Conservation (phyloP, 2,329 filamentous ascomycete genomes). For the Oidium heveae region DNA sequence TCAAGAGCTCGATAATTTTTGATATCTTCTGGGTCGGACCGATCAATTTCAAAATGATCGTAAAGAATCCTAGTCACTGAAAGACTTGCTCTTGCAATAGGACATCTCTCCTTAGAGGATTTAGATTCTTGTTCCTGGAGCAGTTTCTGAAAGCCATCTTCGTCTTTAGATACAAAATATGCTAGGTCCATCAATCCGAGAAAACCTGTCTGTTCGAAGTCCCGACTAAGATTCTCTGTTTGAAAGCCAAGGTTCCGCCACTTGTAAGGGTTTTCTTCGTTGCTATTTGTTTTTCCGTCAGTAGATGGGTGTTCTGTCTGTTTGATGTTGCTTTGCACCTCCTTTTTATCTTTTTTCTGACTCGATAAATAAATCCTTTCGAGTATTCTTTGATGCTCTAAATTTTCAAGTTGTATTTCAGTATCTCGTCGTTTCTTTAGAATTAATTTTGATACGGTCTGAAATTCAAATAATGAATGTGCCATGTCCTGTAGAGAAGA, state of each 20-base stretch:
- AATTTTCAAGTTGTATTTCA: constrained; percentile 56
- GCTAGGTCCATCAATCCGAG: constrained; percentile 94
- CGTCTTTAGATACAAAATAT: constrained; percentile 76
- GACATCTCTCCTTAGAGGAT: constrained; percentile 49
- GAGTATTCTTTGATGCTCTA: constrained; percentile 69
- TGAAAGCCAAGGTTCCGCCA: constrained; percentile 86
- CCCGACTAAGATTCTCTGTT: constrained; percentile 60
- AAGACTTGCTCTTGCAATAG: constrained; percentile 65
- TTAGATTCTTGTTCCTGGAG: constrained; percentile 68
- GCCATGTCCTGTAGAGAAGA: constrained; percentile 76
- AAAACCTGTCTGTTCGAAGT: constrained; percentile 71
- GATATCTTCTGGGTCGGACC: constrained; percentile 51
- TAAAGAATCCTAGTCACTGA: constrained; percentile 73
- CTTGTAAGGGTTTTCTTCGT: constrained; percentile 64
- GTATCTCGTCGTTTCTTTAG: constrained; percentile 74
- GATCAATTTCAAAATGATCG: constrained; percentile 88
- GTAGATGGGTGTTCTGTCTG: neutral
- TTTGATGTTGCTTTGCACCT: neutral
- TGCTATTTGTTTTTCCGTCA: constrained; percentile 28
- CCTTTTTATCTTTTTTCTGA: constrained; percentile 19
- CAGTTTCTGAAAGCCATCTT: constrained; percentile 79
- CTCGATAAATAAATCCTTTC: constrained; percentile 57
- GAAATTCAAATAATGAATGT: constrained; percentile 77
- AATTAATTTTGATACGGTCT: constrained; percentile 69
- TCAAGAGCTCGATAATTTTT: constrained; percentile 54